Evolutionary conservation across 257 asterid genomes (phyloP).

Genomic region (Scutellaria baicalensis): DNA sequence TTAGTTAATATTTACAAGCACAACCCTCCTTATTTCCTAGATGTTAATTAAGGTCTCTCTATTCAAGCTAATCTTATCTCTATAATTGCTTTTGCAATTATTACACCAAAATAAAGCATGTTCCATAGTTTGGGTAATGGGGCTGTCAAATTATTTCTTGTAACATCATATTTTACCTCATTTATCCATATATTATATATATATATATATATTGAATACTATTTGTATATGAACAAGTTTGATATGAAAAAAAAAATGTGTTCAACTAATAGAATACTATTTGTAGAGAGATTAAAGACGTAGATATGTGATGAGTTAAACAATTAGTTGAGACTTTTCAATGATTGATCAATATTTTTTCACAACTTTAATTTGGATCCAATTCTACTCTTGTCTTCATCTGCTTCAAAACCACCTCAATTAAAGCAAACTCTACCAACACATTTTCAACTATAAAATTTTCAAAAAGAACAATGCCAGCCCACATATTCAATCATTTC

Average conservation of each 20-base stretch:
- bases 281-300: not conserved
- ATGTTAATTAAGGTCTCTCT: not conserved
- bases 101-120: not conserved
- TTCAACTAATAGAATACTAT: not conserved
- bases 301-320: not conserved
- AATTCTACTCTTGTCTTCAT: constrained; percentile 35
- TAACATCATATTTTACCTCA: no score
- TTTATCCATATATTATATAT: no score
- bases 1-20: not conserved
- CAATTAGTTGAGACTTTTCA: constrained; percentile 6
- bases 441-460: constrained; percentile 11
- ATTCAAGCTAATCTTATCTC: not conserved
- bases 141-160: no score
- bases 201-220: no score
- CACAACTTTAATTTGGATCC: constrained; percentile 25
- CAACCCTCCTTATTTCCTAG: not conserved
- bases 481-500: constrained; percentile 21
- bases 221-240: no score
- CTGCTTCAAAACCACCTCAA: not conserved
- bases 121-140: no score
- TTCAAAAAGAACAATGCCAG: constrained; percentile 19
- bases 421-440: constrained; percentile 2
- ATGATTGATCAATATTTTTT: constrained; percentile 27
- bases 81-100: not conserved
- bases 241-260: not conserved